These are phyloP conservation scores for Fusarium incarnatum DNA, from an alignment of 2,329 filamentous ascomycete genomes.

Conservation along the genomic window DNA sequence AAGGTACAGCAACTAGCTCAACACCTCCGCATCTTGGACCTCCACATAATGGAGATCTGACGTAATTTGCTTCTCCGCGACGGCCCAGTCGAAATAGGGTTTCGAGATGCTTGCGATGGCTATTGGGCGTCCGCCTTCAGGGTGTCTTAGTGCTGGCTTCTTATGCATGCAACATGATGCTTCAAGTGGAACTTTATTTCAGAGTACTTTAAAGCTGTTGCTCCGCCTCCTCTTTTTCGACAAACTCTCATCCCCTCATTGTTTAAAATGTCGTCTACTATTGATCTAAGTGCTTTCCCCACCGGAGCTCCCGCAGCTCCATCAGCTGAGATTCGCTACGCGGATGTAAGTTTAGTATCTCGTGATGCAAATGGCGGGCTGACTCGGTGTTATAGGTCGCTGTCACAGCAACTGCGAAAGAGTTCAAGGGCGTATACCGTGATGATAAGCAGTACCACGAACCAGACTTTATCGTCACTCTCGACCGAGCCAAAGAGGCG, in stretches of 20 bases:
- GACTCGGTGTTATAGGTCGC: constrained; percentile 47
- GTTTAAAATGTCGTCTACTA: constrained; percentile 32
- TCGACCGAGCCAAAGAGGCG: constrained; percentile 56
- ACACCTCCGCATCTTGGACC: constrained; percentile 30
- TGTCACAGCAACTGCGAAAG: constrained; percentile 54
- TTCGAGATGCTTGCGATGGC: constrained; percentile 12
- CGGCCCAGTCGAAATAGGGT: constrained; percentile 27
- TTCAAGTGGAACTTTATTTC: constrained; percentile 40
- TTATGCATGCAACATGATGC: constrained; percentile 38
- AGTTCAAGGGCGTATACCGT: constrained; percentile 64
- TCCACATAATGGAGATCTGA: constrained; percentile 39
- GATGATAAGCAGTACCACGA: constrained; percentile 60
- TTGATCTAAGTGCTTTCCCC: constrained; percentile 43
- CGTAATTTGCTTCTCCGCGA: constrained; percentile 32
- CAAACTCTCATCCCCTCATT: constrained; percentile 15
- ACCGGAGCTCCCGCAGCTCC: constrained; percentile 36
- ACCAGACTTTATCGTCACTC: constrained; percentile 56
- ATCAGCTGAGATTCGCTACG: constrained; percentile 40
- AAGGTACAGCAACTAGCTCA: constrained; percentile 16
- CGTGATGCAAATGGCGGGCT: background rate
- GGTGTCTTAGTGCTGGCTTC: constrained; percentile 19
- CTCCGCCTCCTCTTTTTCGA: constrained; percentile 13
- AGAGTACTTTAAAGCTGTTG: constrained; percentile 18
- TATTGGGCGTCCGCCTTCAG: constrained; percentile 23
- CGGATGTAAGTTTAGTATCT: constrained; percentile 34